These are phyloP conservation scores for Croton laevigatus DNA, from an alignment of 441 rosid species.

Conservation along the genomic window DNA sequence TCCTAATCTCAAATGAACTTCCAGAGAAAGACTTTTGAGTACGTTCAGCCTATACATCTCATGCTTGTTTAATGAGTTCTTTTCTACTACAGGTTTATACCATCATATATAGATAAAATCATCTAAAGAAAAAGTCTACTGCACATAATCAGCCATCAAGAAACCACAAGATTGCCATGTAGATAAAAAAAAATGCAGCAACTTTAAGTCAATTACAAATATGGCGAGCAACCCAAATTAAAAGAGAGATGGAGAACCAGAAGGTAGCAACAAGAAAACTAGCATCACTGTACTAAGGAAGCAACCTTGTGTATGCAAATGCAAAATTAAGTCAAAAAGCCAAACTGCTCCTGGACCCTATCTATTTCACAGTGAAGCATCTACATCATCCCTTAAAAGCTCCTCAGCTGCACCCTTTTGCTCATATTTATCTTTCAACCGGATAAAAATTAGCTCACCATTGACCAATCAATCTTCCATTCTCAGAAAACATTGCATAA, in stretches of 20 bases:
- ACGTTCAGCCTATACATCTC: neutral
- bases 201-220: neutral
- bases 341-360: neutral
- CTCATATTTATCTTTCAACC: neutral
- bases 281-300: neutral
- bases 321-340: neutral
- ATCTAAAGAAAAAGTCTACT: neutral
- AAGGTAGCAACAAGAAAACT: neutral
- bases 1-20: neutral
- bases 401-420: neutral
- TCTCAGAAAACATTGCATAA: neutral
- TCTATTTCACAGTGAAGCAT: neutral
- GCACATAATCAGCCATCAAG: neutral
- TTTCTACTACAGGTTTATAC: neutral
- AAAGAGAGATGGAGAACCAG: neutral
- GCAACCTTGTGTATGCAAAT: neutral
- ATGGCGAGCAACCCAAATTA: neutral
- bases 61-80: neutral
- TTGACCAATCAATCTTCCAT: neutral
- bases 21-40: constrained; percentile 7
- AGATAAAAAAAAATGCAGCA: neutral
- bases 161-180: neutral
- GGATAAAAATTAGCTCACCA: neutral
- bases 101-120: neutral
- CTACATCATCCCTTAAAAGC: neutral